These are phyloP conservation scores for Cercospora beticola DNA, from an alignment of 2,329 filamentous ascomycete species.

Conservation along the genomic window DNA sequence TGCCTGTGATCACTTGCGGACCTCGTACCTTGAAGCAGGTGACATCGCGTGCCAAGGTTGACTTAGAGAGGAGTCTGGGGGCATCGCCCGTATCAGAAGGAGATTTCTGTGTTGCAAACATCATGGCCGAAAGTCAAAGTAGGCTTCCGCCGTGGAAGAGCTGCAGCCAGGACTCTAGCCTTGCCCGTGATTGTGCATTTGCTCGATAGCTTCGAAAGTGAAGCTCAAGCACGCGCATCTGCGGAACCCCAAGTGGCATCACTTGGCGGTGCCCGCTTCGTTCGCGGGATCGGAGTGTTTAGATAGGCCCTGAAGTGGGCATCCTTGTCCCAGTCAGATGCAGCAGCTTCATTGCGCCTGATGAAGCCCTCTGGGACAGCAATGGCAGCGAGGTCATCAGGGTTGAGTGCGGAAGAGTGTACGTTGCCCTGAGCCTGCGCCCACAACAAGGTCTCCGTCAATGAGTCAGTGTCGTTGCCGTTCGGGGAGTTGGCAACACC, in stretches of 20 bases:
- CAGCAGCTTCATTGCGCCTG: not conserved
- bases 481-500: not conserved
- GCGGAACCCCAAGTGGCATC: not conserved
- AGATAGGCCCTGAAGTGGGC: not conserved
- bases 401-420: not conserved
- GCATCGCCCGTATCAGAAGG: not conserved
- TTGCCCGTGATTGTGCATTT: not conserved
- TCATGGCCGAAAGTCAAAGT: not conserved
- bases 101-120: not conserved
- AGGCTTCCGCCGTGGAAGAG: not conserved
- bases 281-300: not conserved
- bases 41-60: not conserved
- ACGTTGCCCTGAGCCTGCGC: not conserved
- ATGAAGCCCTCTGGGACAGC: not conserved
- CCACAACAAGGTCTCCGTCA: not conserved
- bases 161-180: not conserved
- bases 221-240: not conserved
- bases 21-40: not conserved
- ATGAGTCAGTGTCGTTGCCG: not conserved
- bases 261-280: not conserved
- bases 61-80: not conserved
- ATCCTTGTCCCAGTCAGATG: not conserved
- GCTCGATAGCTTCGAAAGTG: not conserved
- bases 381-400: not conserved
- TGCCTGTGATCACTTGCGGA: not conserved